Evolutionary conservation across 768 basidiomycete genomes (phyloP).

Genomic region (Tubosaeta brunneosetosa): DNA sequence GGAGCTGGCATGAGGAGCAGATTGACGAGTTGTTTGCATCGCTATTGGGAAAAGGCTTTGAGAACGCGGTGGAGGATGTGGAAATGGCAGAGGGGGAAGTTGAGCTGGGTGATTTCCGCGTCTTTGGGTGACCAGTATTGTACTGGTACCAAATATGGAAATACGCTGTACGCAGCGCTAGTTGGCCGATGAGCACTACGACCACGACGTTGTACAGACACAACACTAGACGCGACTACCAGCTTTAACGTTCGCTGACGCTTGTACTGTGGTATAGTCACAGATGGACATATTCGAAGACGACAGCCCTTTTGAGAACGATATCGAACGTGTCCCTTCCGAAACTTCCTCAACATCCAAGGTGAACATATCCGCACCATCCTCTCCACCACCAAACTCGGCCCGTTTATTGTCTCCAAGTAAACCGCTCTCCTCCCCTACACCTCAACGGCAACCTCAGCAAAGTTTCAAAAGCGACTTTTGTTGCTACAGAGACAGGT

Average conservation of each 20-base stretch:
- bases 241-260: neutral
- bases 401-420: conserved; percentile 48
- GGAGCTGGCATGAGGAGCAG: conserved; percentile 93
- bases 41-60: conserved; percentile 73
- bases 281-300: conserved; percentile 48
- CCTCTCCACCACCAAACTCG: conserved; percentile 48
- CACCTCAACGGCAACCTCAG: conserved; percentile 49
- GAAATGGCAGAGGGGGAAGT: conserved; percentile 29
- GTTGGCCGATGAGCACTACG: neutral
- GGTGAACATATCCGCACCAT: conserved; percentile 43
- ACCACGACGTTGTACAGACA: neutral
- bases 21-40: conserved; percentile 91
- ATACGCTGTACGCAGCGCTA: conserved; percentile 7
- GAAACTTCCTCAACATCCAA: conserved; percentile 35
- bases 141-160: conserved; percentile 28
- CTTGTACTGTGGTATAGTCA: neutral
- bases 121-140: conserved; percentile 48
- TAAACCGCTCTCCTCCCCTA: conserved; percentile 48
- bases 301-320: conserved; percentile 62
- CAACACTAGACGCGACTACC: neutral
- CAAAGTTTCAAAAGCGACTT: conserved; percentile 68
- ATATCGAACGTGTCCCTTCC: conserved; percentile 33
- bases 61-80: conserved; percentile 29
- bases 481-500: conserved; percentile 71
- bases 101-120: conserved; percentile 46